These are phyloP conservation scores for Macrophomina tecta DNA, from an alignment of 2,329 filamentous ascomycete species.

Conservation along the genomic window DNA sequence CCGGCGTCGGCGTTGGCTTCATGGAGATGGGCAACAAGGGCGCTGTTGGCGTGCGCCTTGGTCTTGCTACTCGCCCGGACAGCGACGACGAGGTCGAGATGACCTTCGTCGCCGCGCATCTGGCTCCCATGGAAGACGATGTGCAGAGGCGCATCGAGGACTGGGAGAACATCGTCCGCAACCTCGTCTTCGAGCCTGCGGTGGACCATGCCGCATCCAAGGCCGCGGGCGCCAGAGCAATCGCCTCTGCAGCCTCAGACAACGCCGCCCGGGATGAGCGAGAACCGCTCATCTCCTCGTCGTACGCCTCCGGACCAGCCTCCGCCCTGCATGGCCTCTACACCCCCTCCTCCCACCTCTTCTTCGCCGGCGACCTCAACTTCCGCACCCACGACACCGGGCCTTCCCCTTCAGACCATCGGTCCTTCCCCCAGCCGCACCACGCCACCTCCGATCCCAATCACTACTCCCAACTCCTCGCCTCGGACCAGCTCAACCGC, in stretches of 20 bases:
- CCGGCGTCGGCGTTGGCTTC: slow-evolving; percentile 82
- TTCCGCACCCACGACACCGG: slow-evolving; percentile 79
- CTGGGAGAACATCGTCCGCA: slow-evolving; percentile 83
- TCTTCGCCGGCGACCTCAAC: slow-evolving; percentile 91
- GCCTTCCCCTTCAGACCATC: slow-evolving; percentile 64
- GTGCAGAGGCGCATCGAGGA: slow-evolving; percentile 79
- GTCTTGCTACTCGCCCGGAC: slow-evolving; percentile 52
- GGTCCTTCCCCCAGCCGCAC: slow-evolving; percentile 67
- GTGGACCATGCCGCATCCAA: slow-evolving; percentile 13
- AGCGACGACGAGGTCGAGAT: slow-evolving; percentile 62
- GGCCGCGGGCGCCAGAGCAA: slow-evolving; percentile 5
- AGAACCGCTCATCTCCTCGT: slow-evolving; percentile 38
- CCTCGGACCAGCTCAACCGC: slow-evolving; percentile 77
- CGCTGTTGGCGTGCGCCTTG: slow-evolving; percentile 78
- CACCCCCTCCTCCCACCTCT: slow-evolving; percentile 75
- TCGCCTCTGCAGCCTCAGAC: slow-evolving; percentile 1
- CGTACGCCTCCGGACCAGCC: slow-evolving; percentile 33
- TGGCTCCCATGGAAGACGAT: slow-evolving; percentile 86
- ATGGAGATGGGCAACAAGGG: slow-evolving; percentile 96
- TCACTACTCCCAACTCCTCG: slow-evolving; percentile 72
- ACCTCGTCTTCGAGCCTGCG: slow-evolving; percentile 69
- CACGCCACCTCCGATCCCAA: slow-evolving; percentile 57
- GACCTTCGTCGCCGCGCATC: slow-evolving; percentile 86
- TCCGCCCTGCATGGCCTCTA: slow-evolving; percentile 70
- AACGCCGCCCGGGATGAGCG: slow-evolving; percentile 31